Base-by-base conservation (phyloP, 2,329 filamentous ascomycete species). In the Colletotrichum chrysophilum region DNA sequence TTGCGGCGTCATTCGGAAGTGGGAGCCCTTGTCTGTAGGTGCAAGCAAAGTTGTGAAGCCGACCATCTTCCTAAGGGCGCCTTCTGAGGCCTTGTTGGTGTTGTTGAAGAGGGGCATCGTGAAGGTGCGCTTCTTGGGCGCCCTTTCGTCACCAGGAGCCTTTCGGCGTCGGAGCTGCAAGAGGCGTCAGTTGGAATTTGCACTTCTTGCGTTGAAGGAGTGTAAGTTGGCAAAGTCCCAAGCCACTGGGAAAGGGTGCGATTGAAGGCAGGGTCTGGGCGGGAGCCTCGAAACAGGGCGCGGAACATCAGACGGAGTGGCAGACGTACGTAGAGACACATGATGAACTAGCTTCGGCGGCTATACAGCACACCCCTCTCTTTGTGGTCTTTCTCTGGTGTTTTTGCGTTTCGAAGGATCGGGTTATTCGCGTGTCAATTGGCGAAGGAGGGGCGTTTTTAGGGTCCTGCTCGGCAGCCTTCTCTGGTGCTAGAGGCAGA, bases 31-130 rank as follows among this genome's bases (percentile, higher is more conserved):
- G 69, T 81, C 72, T 60, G 80, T 78, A 34, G 82, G 80, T 73
- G 78, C 67, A 76, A 83, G 69, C 78, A 84, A 52, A 43, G 84
- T 81, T 13, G 84, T 83, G 55, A 80, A 79, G 64, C 78, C 81
- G 36, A 87, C 80, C 79, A 87, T 81, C 13, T 79, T 79, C 48
- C 79, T 78, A 34, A 87, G 77, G n/a, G 80, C 77, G 28, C 73
- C 64, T 26, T 80, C 79, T 28, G 83, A 80, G 28, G 80, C 75
- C 61, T 79, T 74, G 61, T 86, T 85, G 28, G 83, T 81, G 71
- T 82, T 83, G 65, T 82, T 85, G 68, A 86, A 85, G 71, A 87
- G 83, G 70, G 85, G 86, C 78, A 86, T 82, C 43, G 85, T 86
- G 26, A 81, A 83, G 58, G 79, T 76, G 30, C 85, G 85, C 58